Base-by-base conservation (phyloP, 495 filamentous ascomycete genomes). In the Mytilinidion resinicola region DNA sequence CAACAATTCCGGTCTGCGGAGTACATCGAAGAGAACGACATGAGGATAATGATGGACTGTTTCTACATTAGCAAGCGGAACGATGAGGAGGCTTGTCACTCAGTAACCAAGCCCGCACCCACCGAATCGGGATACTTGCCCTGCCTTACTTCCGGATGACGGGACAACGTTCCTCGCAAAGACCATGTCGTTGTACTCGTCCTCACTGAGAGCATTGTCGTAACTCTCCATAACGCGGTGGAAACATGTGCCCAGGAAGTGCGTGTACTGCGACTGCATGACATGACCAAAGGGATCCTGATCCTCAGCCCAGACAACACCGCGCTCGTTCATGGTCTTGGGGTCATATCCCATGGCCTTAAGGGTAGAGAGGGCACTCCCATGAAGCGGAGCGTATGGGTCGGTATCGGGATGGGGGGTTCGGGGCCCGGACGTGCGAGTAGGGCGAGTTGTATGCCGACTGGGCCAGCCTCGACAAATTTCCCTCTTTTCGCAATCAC, bases 91-190 rank as follows among this genome's bases (percentile, higher is more conserved):
- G n/a, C n/a, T n/a, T n/a, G n/a, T n/a, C n/a, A n/a, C n/a, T n/a
- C n/a, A n/a, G n/a, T n/a, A n/a, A n/a, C n/a, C n/a, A n/a, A n/a
- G n/a, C n/a, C n/a, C n/a, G n/a, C n/a, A 71, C 69, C 11, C 21
- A 72, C 70, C 55, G 62, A 49, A 48, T 72, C 70, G n/a, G 70
- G 70, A 65, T 72, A 72, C 48, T 54, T 69, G 46, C 70, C 70
- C 57, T 67, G 68, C 61, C 62, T 35, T 70, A 69, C 47, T 61
- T 69, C 14, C 64, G 52, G 15, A 70, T 17, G 20, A 65, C 64
- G 33, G 66, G 66, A 67, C 55, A 21, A 69, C 60, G 6, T 43
- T 63, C 53, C 52, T 60, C 25, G 50, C 66, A 9, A 59, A 35
- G 35, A 70, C 63, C 68, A 72, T 70, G 41, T 60, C 66, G 48